Conservation (phyloP, 345 rosid genomes). For the Carallia pectinifolia region DNA sequence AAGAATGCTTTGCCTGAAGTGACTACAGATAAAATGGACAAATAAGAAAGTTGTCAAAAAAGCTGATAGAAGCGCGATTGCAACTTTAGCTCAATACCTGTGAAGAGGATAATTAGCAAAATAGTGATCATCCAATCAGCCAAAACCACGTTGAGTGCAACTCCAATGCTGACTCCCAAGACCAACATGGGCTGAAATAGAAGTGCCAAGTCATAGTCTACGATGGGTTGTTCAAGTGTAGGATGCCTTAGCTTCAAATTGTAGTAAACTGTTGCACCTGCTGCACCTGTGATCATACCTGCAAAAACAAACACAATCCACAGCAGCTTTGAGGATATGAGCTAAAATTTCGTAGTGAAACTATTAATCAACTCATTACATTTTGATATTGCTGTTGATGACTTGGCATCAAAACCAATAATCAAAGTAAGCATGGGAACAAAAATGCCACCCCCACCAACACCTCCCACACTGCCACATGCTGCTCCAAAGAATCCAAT, state of each 20-base stretch:
- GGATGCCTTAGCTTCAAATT: conserved; percentile 77
- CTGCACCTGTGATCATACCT: conserved; percentile 94
- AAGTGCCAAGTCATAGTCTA: conserved; percentile 79
- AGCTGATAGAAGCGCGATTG: neutral
- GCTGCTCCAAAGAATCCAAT: conserved; percentile 89
- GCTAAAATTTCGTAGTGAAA: neutral
- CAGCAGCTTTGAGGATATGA: neutral
- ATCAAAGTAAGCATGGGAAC: conserved; percentile 81
- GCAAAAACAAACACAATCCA: conserved; percentile 11
- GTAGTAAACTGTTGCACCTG: conserved; percentile 75
- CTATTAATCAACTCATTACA: conserved; percentile 35
- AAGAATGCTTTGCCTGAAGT: conserved; percentile 45
- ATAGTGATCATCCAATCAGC: conserved; percentile 87
- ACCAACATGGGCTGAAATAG: conserved; percentile 87
- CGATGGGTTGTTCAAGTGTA: conserved; percentile 66
- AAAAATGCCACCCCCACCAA: conserved; percentile 87
- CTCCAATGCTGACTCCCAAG: conserved; percentile 83
- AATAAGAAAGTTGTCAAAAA: conserved; percentile 6
- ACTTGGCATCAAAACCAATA: conserved; percentile 81
- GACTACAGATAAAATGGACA: conserved; percentile 18
- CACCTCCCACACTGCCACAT: conserved; percentile 90
- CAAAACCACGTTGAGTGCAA: conserved; percentile 67
- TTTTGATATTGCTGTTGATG: conserved; percentile 80
- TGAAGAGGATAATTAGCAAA: conserved; percentile 75
- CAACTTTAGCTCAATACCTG: conserved; percentile 40